phyloP scores from a whole-genome alignment of 345 rosid genomes.

The Mercurialis annua region DNA sequence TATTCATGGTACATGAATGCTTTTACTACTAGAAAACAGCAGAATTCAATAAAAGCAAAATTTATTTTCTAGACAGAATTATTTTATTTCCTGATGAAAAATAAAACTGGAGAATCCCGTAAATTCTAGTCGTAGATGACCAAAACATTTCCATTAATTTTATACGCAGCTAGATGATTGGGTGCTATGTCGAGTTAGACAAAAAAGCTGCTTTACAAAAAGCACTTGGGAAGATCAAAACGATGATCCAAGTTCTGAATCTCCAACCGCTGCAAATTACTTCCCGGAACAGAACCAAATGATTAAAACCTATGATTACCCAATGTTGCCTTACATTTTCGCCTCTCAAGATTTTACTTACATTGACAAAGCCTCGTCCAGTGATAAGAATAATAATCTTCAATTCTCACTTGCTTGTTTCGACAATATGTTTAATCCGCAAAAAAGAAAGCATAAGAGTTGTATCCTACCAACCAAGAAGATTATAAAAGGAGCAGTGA shows the following conservation, averaged over 20 bases:
- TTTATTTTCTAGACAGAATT: no score
- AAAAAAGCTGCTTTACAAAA: slow-evolving; percentile 14
- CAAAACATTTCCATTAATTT: no score
- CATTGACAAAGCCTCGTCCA: slow-evolving; percentile 21
- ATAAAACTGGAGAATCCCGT: no score
- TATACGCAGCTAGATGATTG: slow-evolving; percentile 31
- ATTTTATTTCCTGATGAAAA: no score
- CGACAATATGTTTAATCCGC: slow-evolving; percentile 21
- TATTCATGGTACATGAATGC: no score
- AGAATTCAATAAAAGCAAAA: no score
- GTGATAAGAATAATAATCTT: slow-evolving; percentile 5
- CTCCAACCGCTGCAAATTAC: slow-evolving; percentile 1
- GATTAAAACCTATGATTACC: slow-evolving; percentile 29
- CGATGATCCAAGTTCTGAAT: slow-evolving; percentile 11
- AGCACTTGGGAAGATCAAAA: slow-evolving; percentile 29
- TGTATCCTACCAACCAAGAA: slow-evolving; percentile 22
- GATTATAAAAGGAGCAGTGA: slow-evolving; percentile 12
- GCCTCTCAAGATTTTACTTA: slow-evolving; percentile 32
- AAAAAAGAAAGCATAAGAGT: slow-evolving; percentile 27
- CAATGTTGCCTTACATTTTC: slow-evolving; percentile 38
- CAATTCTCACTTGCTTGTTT: slow-evolving; percentile 21
- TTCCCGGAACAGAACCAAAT: slow-evolving; percentile 15
- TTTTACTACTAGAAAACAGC: no score
- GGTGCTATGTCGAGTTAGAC: slow-evolving; percentile 28
- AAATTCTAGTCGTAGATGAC: no score